Conservation (phyloP, 1,284 basidiomycete genomes). For the Volvariella volvacea region DNA sequence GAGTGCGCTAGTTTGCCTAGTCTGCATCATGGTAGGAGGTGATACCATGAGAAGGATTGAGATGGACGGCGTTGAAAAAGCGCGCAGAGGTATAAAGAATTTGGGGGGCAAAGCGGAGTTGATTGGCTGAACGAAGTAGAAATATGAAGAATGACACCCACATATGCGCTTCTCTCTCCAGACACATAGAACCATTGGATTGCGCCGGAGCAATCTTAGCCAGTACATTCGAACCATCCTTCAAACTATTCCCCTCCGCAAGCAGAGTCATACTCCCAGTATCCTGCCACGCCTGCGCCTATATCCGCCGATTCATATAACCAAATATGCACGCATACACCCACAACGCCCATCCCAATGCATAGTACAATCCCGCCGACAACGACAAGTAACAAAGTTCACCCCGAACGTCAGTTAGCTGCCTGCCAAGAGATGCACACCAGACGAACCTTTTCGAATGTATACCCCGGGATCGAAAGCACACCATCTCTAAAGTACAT, state of each 20-base stretch:
- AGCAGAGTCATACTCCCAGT: slow-evolving; percentile 63
- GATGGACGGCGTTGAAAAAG: no score
- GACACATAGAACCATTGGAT: slow-evolving; percentile 62
- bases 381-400: no score
- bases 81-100: no score
- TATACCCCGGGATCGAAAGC: slow-evolving; percentile 60
- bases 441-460: slow-evolving; percentile 54
- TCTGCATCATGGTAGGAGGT: slow-evolving; percentile 23
- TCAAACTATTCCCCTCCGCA: slow-evolving; percentile 60
- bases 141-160: slow-evolving; percentile 24
- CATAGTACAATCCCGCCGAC: no score
- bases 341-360: no score
- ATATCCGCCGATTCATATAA: slow-evolving; percentile 4
- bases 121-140: no score
- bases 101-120: no score
- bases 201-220: slow-evolving; percentile 68
- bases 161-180: slow-evolving; percentile 69
- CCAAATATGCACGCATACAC: neutral
- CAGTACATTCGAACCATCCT: slow-evolving; percentile 59
- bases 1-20: slow-evolving; percentile 44
- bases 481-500: slow-evolving; percentile 46
- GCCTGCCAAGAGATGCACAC: no score
- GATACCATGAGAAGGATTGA: slow-evolving; percentile 1
- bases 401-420: no score
- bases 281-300: slow-evolving; percentile 62